Evolutionary conservation across 495 filamentous ascomycete species (phyloP).

Genomic region (Aspergillus sclerotiicarbonarius): DNA sequence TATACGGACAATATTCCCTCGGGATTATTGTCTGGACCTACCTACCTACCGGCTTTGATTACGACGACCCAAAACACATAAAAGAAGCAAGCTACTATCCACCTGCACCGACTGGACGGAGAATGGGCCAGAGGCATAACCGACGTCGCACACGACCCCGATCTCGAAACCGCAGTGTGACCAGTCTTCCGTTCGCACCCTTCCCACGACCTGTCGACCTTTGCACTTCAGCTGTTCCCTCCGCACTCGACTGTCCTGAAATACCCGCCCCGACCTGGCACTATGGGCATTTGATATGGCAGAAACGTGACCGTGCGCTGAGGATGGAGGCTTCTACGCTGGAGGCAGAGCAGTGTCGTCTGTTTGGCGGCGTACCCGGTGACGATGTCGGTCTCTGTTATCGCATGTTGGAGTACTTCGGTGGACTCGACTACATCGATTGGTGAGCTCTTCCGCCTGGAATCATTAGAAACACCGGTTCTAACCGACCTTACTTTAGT

Average conservation of each 20-base stretch:
- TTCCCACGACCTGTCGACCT: slow-evolving; percentile 9
- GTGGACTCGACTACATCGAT: slow-evolving; percentile 48
- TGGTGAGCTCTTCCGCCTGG: slow-evolving; percentile 30
- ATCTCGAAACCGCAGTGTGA: slow-evolving; percentile 33
- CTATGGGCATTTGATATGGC: slow-evolving; percentile 39
- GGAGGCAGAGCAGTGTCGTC: slow-evolving; percentile 41
- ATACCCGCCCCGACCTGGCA: slow-evolving; percentile 44
- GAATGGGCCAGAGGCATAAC: slow-evolving; percentile 51
- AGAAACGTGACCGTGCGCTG: slow-evolving; percentile 31
- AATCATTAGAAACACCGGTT: not conserved
- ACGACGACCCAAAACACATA: not conserved
- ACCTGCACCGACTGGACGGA: slow-evolving; percentile 12
- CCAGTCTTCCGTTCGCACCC: slow-evolving; percentile 14
- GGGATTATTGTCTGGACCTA: slow-evolving; percentile 12
- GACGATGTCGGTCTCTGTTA: slow-evolving; percentile 46
- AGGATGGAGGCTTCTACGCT: slow-evolving; percentile 25
- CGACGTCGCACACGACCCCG: slow-evolving; percentile 47
- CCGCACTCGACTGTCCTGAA: slow-evolving; percentile 13
- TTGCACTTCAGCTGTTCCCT: slow-evolving; percentile 12
- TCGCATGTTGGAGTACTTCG: slow-evolving; percentile 50
- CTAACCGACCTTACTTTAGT: slow-evolving; percentile 11
- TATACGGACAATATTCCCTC: not conserved
- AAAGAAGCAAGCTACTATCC: slow-evolving; percentile 17
- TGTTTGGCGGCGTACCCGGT: slow-evolving; percentile 48
- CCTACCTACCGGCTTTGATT: slow-evolving; percentile 6